These are phyloP conservation scores for Lignosus rhinocerotis DNA, from an alignment of 1,284 basidiomycete species.

Conservation along the genomic window DNA sequence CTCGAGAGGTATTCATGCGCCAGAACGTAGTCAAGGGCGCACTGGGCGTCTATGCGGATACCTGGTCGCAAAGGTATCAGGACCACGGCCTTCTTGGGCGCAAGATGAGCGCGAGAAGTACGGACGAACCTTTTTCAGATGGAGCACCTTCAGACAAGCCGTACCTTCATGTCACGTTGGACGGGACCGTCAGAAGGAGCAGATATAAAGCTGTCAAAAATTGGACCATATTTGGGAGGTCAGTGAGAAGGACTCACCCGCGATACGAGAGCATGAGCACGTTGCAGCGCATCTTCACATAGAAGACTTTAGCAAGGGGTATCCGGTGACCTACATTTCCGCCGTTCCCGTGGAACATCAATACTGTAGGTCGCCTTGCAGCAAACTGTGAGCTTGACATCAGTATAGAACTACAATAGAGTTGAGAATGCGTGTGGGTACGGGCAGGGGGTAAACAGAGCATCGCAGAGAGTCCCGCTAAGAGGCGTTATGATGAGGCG, in stretches of 20 bases:
- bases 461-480: too few relatives aligned
- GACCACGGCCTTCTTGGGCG: slow-evolving; percentile 6
- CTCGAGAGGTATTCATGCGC: slow-evolving; percentile 68
- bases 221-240: neutral
- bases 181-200: too few relatives aligned
- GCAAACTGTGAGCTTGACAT: slow-evolving; percentile 43
- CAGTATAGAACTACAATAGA: neutral
- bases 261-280: slow-evolving; percentile 89
- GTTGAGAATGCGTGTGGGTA: too few relatives aligned
- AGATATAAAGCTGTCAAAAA: too few relatives aligned
- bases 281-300: slow-evolving; percentile 81
- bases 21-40: slow-evolving; percentile 76
- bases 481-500: too few relatives aligned
- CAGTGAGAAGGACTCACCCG: slow-evolving; percentile 50
- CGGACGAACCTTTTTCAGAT: slow-evolving; percentile 69
- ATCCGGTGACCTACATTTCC: slow-evolving; percentile 86
- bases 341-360: slow-evolving; percentile 92
- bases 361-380: slow-evolving; percentile 73
- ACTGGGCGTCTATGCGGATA: slow-evolving; percentile 79
- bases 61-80: slow-evolving; percentile 43
- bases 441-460: too few relatives aligned
- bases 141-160: slow-evolving; percentile 82
- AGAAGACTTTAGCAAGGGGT: slow-evolving; percentile 88
- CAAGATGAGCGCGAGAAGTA: slow-evolving; percentile 15
- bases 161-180: slow-evolving; percentile 51